phyloP scores from a whole-genome alignment of 73 alveolate genomes.

The Uronychia binucleata region DNA sequence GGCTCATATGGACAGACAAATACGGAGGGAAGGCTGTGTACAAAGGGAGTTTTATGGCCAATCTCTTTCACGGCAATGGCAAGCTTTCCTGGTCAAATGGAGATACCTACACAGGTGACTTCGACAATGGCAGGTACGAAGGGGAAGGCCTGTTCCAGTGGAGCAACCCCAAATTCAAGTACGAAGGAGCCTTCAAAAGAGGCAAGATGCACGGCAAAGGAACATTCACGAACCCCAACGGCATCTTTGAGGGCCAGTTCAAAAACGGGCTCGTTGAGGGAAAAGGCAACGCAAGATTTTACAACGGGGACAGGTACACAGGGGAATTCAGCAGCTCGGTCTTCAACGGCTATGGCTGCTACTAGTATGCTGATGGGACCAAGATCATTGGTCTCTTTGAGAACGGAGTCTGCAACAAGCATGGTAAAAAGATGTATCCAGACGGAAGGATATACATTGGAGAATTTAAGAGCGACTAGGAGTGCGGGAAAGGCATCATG shows the following conservation, averaged over 20 bases:
- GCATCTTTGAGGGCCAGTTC: slow-evolving; percentile 36
- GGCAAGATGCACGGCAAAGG: slow-evolving; percentile 49
- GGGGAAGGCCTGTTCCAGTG: slow-evolving; percentile 50
- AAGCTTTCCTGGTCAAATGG: slow-evolving; percentile 40
- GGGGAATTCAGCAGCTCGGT: slow-evolving; percentile 19
- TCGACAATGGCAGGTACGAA: slow-evolving; percentile 39
- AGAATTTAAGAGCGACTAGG: slow-evolving; percentile 38
- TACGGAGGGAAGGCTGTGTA: slow-evolving; percentile 24
- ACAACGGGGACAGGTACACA: slow-evolving; percentile 35
- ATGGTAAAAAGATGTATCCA: slow-evolving; percentile 51
- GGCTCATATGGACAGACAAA: slow-evolving; percentile 25
- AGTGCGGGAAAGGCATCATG: slow-evolving; percentile 59
- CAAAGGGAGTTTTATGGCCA: slow-evolving; percentile 48
- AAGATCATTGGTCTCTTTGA: slow-evolving; percentile 42
- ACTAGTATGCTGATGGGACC: slow-evolving; percentile 34
- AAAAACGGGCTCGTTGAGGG: slow-evolving; percentile 38
- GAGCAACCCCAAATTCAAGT: slow-evolving; percentile 24
- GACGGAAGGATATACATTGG: slow-evolving; percentile 59
- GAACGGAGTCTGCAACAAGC: slow-evolving; percentile 48
- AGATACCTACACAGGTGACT: slow-evolving; percentile 41
- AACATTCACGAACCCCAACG: slow-evolving; percentile 18
- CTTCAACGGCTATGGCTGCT: slow-evolving; percentile 51
- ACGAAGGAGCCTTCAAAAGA: slow-evolving; percentile 34
- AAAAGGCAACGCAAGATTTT: slow-evolving; percentile 23
- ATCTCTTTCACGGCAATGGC: slow-evolving; percentile 44